Percentiles rank a stretch among this genome's conserved stretches.
These are phyloP conservation scores for Escovopsis weberi DNA, from an alignment of 2,329 filamentous ascomycete species.

Conservation along the genomic window DNA sequence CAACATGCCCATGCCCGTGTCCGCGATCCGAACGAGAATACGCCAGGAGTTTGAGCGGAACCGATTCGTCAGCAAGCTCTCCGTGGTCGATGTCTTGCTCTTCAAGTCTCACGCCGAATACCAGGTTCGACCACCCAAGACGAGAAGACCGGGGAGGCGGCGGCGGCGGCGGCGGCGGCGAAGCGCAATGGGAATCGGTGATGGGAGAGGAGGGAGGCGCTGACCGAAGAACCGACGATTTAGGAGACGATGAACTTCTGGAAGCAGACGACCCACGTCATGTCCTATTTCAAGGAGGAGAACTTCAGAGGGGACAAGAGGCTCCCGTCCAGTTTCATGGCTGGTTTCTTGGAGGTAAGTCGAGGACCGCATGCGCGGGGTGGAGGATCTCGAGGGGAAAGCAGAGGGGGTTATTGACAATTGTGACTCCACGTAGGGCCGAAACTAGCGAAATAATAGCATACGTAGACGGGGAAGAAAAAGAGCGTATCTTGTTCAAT, in stretches of 20 bases:
- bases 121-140: conserved; percentile 49
- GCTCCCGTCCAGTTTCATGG: conserved; percentile 82
- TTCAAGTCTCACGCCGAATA: conserved; percentile 88
- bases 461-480: conserved; percentile 13
- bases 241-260: conserved; percentile 99
- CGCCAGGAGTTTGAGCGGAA: conserved; percentile 94
- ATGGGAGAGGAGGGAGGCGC: background rate
- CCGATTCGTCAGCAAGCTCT: conserved; percentile 80
- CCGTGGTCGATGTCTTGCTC: conserved; percentile 76
- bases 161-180: background rate
- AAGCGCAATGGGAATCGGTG: no score
- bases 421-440: conserved; percentile 25
- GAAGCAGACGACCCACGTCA: conserved; percentile 91
- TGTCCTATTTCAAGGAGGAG: conserved; percentile 92
- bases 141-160: background rate
- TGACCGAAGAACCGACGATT: conserved; percentile 3
- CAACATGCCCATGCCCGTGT: conserved; percentile 76
- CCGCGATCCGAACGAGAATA: conserved; percentile 80
- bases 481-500: conserved; percentile 19
- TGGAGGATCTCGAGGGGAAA: background rate
- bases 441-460: conserved; percentile 32
- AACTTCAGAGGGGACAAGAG: conserved; percentile 59
- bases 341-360: conserved; percentile 83
- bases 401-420: background rate
- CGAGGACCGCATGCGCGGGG: background rate